Base-by-base conservation (phyloP, 2,329 filamentous ascomycete genomes). In the Pseudonectria buxi region DNA sequence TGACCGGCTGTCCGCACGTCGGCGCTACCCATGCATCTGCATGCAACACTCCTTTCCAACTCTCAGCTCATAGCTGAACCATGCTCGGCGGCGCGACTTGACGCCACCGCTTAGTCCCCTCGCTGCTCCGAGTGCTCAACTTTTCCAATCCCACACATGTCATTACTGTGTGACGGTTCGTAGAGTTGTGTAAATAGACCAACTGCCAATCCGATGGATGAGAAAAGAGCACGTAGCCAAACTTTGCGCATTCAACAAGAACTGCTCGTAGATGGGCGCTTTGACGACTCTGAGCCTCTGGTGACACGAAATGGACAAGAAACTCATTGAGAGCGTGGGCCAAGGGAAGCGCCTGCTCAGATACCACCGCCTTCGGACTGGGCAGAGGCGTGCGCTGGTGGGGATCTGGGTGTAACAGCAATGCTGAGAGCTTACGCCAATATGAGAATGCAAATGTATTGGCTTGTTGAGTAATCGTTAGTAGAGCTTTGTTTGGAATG, bases 361-460 rank as follows among this genome's bases (percentile, higher is more conserved):
- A 49, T 29, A 56, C 46, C 7, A 49, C 43, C 11, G 55, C 45
- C 10, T 57, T 48, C 10, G 55, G 46, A 0, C 55, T 51, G 0
- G 46, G 44, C 7, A 69, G 50, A 2, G 62, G 43, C 2, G 57
- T 61, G 6, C 63, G 54, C 32, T 62, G 55, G 36, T 50, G 57
- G 22, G 61, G 61, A 14, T 36, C 44, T 1, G 63, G 56, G 36
- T 67, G 61, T 11, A 69, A 58, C 9, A 70, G 51, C 37, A 65
- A 65, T 10, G 59, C 57, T 4, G 65, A 62, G 10, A 68, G 50
- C n/a, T 50, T 56, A 24, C 64, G 62, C 67, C 67, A 69, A 41
- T 55, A 54, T 12, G 56, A 59, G 5, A 65, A 44, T 3, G 64
- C 65, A n/a, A 57, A 35, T 7, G 51, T 35, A 50, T 26, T 37